A percentile compares a stretch with the other conserved stretches of the same genome.
These are phyloP conservation scores for Suhomyces canberraensis DNA, from an alignment of 805 yeast species.

Conservation along the genomic window DNA sequence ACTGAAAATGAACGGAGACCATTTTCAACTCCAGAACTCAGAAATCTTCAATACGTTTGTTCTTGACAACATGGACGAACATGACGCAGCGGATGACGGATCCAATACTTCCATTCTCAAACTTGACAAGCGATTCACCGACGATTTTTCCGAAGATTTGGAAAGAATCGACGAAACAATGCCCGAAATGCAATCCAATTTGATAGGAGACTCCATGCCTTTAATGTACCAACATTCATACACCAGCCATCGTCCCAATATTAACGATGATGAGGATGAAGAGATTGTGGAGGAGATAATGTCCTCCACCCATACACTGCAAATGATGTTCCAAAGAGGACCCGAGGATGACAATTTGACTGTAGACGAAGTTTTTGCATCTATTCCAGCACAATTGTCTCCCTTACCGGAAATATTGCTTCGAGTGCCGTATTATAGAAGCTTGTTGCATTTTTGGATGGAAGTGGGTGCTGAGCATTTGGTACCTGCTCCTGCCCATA, in stretches of 20 bases:
- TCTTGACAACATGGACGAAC: neutral
- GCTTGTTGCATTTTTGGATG: conserved; percentile 60
- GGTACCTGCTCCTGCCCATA: conserved; percentile 60
- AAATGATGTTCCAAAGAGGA: neutral
- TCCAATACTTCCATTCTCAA: neutral
- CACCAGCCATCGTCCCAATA: neutral
- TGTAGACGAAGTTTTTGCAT: conserved; percentile 11
- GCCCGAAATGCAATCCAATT: conserved; percentile 14
- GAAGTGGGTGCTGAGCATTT: conserved; percentile 57
- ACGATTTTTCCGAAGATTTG: conserved; percentile 37
- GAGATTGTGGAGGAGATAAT: neutral
- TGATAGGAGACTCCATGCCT: conserved; percentile 6
- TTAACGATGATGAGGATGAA: neutral
- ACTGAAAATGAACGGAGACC: conserved; percentile 24
- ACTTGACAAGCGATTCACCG: neutral
- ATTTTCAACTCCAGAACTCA: conserved; percentile 23
- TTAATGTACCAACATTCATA: neutral
- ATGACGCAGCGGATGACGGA: neutral
- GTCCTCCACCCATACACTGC: neutral
- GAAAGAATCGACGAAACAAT: conserved; percentile 27
- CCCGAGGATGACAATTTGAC: neutral
- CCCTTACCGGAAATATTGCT: conserved; percentile 57
- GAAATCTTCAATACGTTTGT: conserved; percentile 26
- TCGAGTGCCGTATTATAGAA: conserved; percentile 57
- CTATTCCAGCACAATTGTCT: conserved; percentile 31